These are phyloP conservation scores for Quercus phellos DNA, from an alignment of 331 rosid species.

Conservation along the genomic window DNA sequence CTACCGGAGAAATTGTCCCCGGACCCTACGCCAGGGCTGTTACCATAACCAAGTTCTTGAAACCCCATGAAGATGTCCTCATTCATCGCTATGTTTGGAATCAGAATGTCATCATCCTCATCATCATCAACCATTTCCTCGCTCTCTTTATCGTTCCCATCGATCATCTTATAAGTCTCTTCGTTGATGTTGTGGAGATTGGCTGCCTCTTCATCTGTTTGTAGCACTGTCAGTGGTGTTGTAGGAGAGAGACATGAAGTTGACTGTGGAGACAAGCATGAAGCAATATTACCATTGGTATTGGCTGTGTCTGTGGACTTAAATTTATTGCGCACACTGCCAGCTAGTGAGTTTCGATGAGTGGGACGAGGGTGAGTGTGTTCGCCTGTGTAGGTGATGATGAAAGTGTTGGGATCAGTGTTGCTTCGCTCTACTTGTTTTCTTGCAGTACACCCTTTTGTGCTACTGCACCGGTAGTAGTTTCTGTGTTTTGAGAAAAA, in stretches of 20 bases:
- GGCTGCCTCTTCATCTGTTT: background rate
- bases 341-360: slow-evolving; percentile 81
- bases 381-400: slow-evolving; percentile 72
- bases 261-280: background rate
- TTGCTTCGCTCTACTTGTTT: slow-evolving; percentile 79
- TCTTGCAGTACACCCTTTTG: slow-evolving; percentile 68
- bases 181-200: background rate
- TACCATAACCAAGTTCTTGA: slow-evolving; percentile 3
- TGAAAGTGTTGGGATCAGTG: slow-evolving; percentile 40
- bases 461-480: slow-evolving; percentile 81
- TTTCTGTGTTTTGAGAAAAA: slow-evolving; percentile 34
- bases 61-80: slow-evolving; percentile 17
- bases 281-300: background rate
- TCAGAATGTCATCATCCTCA: slow-evolving; percentile 7
- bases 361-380: slow-evolving; percentile 73
- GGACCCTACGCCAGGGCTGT: background rate
- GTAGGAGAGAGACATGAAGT: slow-evolving; percentile 18
- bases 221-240: slow-evolving; percentile 2
- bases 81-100: slow-evolving; percentile 14
- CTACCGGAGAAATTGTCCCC: background rate
- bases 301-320: background rate
- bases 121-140: background rate
- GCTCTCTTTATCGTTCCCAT: background rate
- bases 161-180: background rate
- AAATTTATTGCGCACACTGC: slow-evolving; percentile 49